A percentile compares a stretch with the other conserved stretches of the same genome.
phyloP scores from a whole-genome alignment of 2,329 filamentous ascomycete genomes.

The Cercospora janseana region DNA sequence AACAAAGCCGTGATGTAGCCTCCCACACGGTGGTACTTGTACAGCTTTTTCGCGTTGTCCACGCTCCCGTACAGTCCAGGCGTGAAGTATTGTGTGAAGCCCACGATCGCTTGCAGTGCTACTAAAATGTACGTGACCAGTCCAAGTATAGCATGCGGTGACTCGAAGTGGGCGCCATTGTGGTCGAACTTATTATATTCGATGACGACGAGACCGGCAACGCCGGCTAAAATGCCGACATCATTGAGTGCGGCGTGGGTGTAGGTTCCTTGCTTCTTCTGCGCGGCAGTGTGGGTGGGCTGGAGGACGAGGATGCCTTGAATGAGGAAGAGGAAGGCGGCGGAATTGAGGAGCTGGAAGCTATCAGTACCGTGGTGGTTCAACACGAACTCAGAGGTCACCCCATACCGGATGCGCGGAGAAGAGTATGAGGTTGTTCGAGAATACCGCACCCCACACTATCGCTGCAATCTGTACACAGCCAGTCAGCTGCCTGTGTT shows the following conservation, averaged over 20 bases:
- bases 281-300: slow-evolving; percentile 72
- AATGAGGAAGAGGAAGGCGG: slow-evolving; percentile 70
- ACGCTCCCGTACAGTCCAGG: slow-evolving; percentile 74
- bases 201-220: slow-evolving; percentile 67
- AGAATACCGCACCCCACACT: slow-evolving; percentile 75
- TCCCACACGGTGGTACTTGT: slow-evolving; percentile 80
- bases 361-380: neutral
- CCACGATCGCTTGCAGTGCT: slow-evolving; percentile 70
- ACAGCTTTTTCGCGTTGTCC: slow-evolving; percentile 75
- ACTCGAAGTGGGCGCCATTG: slow-evolving; percentile 70
- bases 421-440: slow-evolving; percentile 72
- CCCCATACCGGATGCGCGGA: slow-evolving; percentile 81
- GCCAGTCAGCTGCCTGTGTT: neutral
- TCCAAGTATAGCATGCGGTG: slow-evolving; percentile 79
- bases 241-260: slow-evolving; percentile 70
- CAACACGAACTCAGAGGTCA: no score
- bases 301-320: slow-evolving; percentile 84
- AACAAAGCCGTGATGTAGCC: slow-evolving; percentile 73
- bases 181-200: slow-evolving; percentile 79
- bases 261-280: slow-evolving; percentile 65
- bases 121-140: slow-evolving; percentile 69
- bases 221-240: slow-evolving; percentile 60
- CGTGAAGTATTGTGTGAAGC: slow-evolving; percentile 76
- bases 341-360: slow-evolving; percentile 40
- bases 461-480: slow-evolving; percentile 61